These are phyloP conservation scores for Russula compacta DNA, from an alignment of 768 basidiomycete species.

Conservation along the genomic window DNA sequence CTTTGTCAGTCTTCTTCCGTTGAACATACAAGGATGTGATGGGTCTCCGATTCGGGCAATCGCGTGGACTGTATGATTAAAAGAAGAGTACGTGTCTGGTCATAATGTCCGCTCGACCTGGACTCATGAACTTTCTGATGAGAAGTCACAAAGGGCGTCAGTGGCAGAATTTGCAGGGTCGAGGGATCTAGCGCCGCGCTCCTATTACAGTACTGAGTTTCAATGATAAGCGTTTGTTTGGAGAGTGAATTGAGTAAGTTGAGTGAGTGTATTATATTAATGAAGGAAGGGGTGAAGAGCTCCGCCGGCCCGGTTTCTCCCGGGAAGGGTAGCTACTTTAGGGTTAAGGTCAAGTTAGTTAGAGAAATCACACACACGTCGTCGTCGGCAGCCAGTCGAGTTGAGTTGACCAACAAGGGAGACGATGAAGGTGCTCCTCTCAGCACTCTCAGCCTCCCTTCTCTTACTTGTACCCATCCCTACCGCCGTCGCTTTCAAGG, in stretches of 20 bases:
- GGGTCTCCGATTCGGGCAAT: slow-evolving; percentile 67
- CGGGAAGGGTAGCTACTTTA: not conserved
- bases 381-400: not conserved
- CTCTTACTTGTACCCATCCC: slow-evolving; percentile 28
- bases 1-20: slow-evolving; percentile 47
- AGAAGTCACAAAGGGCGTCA: not conserved
- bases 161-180: not conserved
- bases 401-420: not conserved
- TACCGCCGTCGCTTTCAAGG: slow-evolving; percentile 50
- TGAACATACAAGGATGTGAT: slow-evolving; percentile 50
- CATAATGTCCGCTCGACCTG: not conserved
- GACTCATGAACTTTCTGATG: not conserved
- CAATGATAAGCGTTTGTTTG: not conserved
- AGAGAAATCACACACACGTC: not conserved
- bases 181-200: not conserved
- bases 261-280: not conserved
- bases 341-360: not conserved
- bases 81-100: not conserved
- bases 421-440: slow-evolving; percentile 18
- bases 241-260: not conserved
- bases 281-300: not conserved
- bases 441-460: slow-evolving; percentile 18
- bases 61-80: slow-evolving; percentile 34
- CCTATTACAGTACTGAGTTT: not conserved
- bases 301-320: not conserved